phyloP scores from a whole-genome alignment of 768 basidiomycete genomes.

The Chalciporus sphaerocephalus region DNA sequence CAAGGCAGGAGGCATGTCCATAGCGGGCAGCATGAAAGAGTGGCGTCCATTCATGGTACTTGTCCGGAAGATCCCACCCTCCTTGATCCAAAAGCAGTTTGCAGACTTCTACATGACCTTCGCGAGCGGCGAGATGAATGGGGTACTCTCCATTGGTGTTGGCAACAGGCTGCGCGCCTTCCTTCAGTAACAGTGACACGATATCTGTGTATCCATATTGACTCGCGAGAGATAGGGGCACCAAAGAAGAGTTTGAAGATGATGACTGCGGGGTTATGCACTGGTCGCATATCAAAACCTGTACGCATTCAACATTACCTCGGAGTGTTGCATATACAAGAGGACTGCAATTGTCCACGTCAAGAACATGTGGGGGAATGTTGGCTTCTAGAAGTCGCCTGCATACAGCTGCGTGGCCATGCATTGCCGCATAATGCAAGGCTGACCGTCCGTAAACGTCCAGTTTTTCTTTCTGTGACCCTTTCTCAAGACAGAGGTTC shows the following conservation, averaged over 20 bases:
- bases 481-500: conserved; percentile 70
- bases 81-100: conserved; percentile 65
- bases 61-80: conserved; percentile 86
- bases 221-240: conserved; percentile 86
- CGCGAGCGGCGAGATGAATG: conserved; percentile 90
- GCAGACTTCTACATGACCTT: conserved; percentile 87
- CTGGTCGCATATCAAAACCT: conserved; percentile 73
- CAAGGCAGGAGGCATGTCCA: conserved; percentile 70
- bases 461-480: conserved; percentile 63
- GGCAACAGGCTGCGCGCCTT: conserved; percentile 72
- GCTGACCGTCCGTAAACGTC: conserved; percentile 93
- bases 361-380: conserved; percentile 63
- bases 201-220: conserved; percentile 86
- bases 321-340: conserved; percentile 88
- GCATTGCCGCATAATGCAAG: conserved; percentile 94
- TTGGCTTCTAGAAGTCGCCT: conserved; percentile 66
- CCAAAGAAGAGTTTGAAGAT: conserved; percentile 60
- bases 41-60: conserved; percentile 98
- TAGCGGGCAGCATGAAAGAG: conserved; percentile 92
- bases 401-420: conserved; percentile 77
- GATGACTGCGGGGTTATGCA: conserved; percentile 59
- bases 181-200: conserved; percentile 67
- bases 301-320: conserved; percentile 79
- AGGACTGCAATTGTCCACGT: conserved; percentile 94
- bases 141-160: conserved; percentile 97